These are phyloP conservation scores for Lasiosphaeris hirsuta DNA, from an alignment of 495 filamentous ascomycete genomes.

Conservation along the genomic window DNA sequence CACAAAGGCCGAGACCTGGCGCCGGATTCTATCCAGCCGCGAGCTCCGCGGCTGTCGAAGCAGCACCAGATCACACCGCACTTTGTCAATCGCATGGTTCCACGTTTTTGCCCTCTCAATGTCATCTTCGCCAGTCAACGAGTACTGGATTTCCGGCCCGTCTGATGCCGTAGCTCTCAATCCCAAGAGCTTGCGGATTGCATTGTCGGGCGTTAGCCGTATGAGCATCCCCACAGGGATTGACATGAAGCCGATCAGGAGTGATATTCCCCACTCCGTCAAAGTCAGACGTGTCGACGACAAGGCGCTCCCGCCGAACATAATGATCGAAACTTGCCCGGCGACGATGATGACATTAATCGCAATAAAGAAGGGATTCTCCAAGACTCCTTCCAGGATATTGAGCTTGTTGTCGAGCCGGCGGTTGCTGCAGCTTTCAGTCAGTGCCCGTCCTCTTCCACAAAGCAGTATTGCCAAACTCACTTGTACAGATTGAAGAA, in stretches of 20 bases:
- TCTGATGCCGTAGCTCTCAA: slow-evolving; percentile 16
- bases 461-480: slow-evolving; percentile 11
- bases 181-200: slow-evolving; percentile 1
- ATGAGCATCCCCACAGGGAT: slow-evolving; percentile 64
- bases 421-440: slow-evolving; percentile 32
- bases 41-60: slow-evolving; percentile 15
- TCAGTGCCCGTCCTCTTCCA: slow-evolving; percentile 42
- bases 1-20: background rate
- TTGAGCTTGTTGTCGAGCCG: slow-evolving; percentile 85
- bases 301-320: slow-evolving; percentile 64
- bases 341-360: slow-evolving; percentile 78
- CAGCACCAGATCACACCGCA: slow-evolving; percentile 8
- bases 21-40: slow-evolving; percentile 8
- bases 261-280: slow-evolving; percentile 65
- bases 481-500: slow-evolving; percentile 83
- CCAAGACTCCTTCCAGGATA: slow-evolving; percentile 72
- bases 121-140: no score
- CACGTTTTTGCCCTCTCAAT: background rate
- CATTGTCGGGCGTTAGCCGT: slow-evolving; percentile 51
- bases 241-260: slow-evolving; percentile 63
- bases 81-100: slow-evolving; percentile 13
- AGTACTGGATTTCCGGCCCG: background rate
- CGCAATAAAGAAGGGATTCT: slow-evolving; percentile 72
- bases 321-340: slow-evolving; percentile 74
- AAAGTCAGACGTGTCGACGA: slow-evolving; percentile 51